Base-by-base conservation (phyloP, 2,329 filamentous ascomycete genomes). In the Alternaria arborescens region DNA sequence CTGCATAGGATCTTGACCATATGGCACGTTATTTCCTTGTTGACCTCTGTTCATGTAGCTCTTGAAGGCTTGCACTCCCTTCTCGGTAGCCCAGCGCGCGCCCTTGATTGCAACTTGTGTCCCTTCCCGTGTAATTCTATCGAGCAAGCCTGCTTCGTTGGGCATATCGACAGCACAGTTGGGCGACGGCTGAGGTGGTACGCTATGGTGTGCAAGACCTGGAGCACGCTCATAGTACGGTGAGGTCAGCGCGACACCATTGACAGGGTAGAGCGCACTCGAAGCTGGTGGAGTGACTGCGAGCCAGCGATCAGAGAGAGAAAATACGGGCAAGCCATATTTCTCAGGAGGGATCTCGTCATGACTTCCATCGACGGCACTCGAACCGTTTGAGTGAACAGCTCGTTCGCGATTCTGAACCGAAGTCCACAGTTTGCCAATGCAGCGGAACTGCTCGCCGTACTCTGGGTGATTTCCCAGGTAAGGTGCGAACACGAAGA, bases 351-450 rank as follows among this genome's bases (percentile, higher is more conserved):
- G 64, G 8, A 65, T 62, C 3, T 76, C 74, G 8, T 80, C 77
- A 22, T 74, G 72, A 52, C 70, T 76, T 24, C 71, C 69, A n/a
- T 79, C 75, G 12, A 70, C 73, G 43, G 73, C 73, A 55, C 74
- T 79, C 3, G 78, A 78, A 1, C 74, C 67, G 52, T 71, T 75
- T 1, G 76, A 77, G n/a, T 72, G 74, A 11, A 67, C 57, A 1
- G 60, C 67, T n/a, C 74, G 71, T 54, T 79, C 74, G 32, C 77
- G 74, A 28, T 70, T 86, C 73, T 95, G 92, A 28, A 97, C 82
- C 44, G 89, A 89, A 0, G 95, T 97, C 95, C 95, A 99, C 18
- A 96, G 82, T 80, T 99, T 99, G 20, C 90, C 94, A 56, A 95
- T 83, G 71, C 93, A 97, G 60, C 83, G 82, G 72, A 88, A 90